Conservation (phyloP, 768 basidiomycete genomes). For the Pleurotus eryngii region DNA sequence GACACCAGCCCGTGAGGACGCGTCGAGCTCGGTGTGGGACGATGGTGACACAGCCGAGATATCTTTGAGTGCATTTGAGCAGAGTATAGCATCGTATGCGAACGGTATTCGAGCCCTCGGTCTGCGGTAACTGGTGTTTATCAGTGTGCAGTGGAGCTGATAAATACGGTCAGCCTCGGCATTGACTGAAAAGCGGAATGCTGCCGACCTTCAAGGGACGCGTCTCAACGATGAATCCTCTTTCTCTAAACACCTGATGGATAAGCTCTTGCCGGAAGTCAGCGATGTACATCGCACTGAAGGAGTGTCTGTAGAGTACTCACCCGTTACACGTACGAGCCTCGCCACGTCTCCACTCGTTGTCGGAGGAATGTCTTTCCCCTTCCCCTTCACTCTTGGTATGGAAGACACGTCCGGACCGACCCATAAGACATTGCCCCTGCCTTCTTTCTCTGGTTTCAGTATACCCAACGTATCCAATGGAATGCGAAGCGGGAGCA, state of each 20-base stretch:
- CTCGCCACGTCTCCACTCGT: not conserved
- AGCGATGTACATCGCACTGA: not conserved
- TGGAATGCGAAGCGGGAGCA: slow-evolving; percentile 27
- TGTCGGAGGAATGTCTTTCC: too few relatives aligned
- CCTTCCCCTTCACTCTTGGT: not conserved
- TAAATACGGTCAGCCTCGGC: not conserved
- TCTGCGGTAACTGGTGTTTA: slow-evolving; percentile 45
- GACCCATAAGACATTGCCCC: slow-evolving; percentile 56
- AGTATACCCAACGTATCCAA: slow-evolving; percentile 51
- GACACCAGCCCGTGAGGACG: not conserved
- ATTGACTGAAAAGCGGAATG: not conserved
- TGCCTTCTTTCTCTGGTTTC: slow-evolving; percentile 20
- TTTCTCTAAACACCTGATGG: slow-evolving; percentile 32
- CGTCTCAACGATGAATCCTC: slow-evolving; percentile 41
- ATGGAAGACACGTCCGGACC: slow-evolving; percentile 36
- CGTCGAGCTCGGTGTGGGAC: not conserved
- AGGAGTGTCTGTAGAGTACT: not conserved
- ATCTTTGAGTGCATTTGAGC: slow-evolving; percentile 12
- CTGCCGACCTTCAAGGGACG: slow-evolving; percentile 48
- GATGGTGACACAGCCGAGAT: not conserved
- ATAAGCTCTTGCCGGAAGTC: slow-evolving; percentile 33
- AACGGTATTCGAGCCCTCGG: slow-evolving; percentile 30
- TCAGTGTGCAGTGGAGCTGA: slow-evolving; percentile 48
- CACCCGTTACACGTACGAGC: not conserved
- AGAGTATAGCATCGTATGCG: slow-evolving; percentile 35